phyloP scores from a whole-genome alignment of 2,329 filamentous ascomycete species.

The Mycocentrospora acerina region DNA sequence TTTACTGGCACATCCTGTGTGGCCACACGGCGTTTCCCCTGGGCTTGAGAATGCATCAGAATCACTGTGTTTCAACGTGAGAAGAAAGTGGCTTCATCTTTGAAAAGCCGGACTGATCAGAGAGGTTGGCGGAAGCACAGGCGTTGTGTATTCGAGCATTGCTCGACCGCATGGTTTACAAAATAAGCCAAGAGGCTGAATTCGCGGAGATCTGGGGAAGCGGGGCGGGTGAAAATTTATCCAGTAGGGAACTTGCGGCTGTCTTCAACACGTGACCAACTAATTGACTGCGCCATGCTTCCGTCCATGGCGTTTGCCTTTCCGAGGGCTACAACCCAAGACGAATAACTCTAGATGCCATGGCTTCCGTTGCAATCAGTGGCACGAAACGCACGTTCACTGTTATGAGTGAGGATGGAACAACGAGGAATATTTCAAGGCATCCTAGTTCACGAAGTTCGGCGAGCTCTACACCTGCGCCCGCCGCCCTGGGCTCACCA shows the following conservation, averaged over 20 bases:
- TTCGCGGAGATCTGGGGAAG: slow-evolving; percentile 8
- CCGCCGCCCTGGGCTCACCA: slow-evolving; percentile 13
- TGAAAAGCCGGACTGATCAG: slow-evolving; percentile 1
- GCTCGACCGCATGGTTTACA: background rate
- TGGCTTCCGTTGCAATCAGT: slow-evolving; percentile 27
- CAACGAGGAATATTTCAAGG: slow-evolving; percentile 11
- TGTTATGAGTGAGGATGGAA: slow-evolving; percentile 21
- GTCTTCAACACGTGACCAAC: slow-evolving; percentile 8
- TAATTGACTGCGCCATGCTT: slow-evolving; percentile 4
- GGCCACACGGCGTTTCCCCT: slow-evolving; percentile 21
- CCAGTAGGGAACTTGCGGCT: slow-evolving; percentile 5
- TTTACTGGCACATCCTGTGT: slow-evolving; percentile 36
- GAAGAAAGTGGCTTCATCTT: background rate
- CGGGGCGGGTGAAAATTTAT: slow-evolving; percentile 12
- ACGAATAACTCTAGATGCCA: slow-evolving; percentile 8
- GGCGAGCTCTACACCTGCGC: slow-evolving; percentile 24
- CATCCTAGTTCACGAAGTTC: slow-evolving; percentile 14
- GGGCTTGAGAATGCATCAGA: slow-evolving; percentile 19
- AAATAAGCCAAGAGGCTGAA: slow-evolving; percentile 3
- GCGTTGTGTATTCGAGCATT: background rate
- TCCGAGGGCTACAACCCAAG: slow-evolving; percentile 2
- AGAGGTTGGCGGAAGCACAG: background rate
- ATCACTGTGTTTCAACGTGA: slow-evolving; percentile 1
- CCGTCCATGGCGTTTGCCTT: slow-evolving; percentile 6
- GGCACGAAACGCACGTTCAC: slow-evolving; percentile 34